phyloP scores from a whole-genome alignment of 345 rosid species.

The Nephelium lappaceum region DNA sequence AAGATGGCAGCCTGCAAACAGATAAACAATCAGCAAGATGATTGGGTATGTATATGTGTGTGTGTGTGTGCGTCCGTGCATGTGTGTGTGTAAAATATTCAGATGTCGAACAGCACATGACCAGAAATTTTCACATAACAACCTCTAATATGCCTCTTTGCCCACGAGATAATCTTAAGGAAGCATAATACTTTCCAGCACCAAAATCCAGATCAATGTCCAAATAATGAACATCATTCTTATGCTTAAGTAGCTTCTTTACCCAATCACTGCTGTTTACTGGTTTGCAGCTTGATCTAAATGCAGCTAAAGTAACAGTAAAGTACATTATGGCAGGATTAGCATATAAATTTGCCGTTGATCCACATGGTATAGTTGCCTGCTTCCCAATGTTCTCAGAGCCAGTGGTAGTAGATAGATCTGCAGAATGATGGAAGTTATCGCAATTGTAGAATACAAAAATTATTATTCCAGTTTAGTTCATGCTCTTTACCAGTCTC shows the following conservation, averaged over 20 bases:
- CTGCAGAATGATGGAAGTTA: constrained; percentile 51
- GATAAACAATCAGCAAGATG: constrained; percentile 7
- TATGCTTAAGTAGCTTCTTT: constrained; percentile 70
- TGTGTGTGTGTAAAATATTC: not conserved
- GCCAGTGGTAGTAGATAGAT: constrained; percentile 35
- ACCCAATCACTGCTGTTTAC: constrained; percentile 86
- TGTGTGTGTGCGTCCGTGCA: no score
- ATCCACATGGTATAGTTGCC: constrained; percentile 74
- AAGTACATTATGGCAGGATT: constrained; percentile 74
- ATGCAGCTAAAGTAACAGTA: constrained; percentile 61
- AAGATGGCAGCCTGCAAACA: constrained; percentile 75
- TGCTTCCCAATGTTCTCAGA: constrained; percentile 60
- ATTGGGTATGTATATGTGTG: not conserved
- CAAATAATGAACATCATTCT: constrained; percentile 51
- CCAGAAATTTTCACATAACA: constrained; percentile 26
- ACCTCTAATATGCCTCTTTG: constrained; percentile 87
- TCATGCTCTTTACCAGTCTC: constrained; percentile 63
- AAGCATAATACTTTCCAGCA: constrained; percentile 76
- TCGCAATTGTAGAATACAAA: constrained; percentile 15
- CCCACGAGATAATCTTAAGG: constrained; percentile 83
- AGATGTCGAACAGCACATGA: not conserved
- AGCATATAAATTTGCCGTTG: constrained; percentile 75
- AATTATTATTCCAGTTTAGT: constrained; percentile 21
- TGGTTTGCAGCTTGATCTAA: constrained; percentile 71
- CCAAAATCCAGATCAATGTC: constrained; percentile 85